Evolutionary conservation across 176 grass and related monocot genomes (phyloP).

Genomic region (Triticum monococcum): DNA sequence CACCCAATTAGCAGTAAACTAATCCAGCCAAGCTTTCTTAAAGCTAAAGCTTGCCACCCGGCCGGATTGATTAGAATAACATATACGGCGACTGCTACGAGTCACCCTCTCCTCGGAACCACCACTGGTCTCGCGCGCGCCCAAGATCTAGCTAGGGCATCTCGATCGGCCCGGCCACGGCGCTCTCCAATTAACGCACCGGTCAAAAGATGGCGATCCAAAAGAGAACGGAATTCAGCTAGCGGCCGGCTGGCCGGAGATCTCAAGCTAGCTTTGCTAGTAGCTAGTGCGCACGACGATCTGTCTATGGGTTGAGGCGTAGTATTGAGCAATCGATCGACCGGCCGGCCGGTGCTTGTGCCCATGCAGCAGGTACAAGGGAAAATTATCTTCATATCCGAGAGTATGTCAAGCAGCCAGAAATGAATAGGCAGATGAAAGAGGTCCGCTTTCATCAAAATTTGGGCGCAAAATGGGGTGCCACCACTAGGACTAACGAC

Average conservation of each 20-base stretch:
- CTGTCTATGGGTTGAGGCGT: not conserved
- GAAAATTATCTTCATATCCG: not conserved
- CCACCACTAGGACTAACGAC: not conserved
- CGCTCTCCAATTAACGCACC: conserved; percentile 5
- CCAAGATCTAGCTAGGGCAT: conserved; percentile 59
- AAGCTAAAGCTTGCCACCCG: conserved; percentile 64
- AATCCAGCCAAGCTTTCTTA: conserved; percentile 55
- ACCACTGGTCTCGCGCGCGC: conserved; percentile 39
- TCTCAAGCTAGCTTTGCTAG: conserved; percentile 25
- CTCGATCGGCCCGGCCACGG: conserved; percentile 33
- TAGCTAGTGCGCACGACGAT: conserved; percentile 24
- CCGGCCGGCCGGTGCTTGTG: not conserved
- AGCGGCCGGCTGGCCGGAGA: conserved; percentile 22
- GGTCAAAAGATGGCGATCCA: conserved; percentile 31
- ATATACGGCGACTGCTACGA: conserved; percentile 44
- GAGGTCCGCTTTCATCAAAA: not conserved
- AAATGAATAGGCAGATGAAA: not conserved
- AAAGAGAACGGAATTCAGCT: conserved; percentile 29
- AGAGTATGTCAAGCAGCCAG: not conserved
- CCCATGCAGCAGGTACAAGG: not conserved
- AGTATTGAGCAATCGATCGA: not conserved
- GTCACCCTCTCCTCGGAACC: conserved; percentile 62
- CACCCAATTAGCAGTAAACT: conserved; percentile 51
- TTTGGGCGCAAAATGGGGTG: not conserved
- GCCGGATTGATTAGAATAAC: conserved; percentile 42